Base-by-base conservation (phyloP, 441 rosid species). In the Biscutella laevigata region DNA sequence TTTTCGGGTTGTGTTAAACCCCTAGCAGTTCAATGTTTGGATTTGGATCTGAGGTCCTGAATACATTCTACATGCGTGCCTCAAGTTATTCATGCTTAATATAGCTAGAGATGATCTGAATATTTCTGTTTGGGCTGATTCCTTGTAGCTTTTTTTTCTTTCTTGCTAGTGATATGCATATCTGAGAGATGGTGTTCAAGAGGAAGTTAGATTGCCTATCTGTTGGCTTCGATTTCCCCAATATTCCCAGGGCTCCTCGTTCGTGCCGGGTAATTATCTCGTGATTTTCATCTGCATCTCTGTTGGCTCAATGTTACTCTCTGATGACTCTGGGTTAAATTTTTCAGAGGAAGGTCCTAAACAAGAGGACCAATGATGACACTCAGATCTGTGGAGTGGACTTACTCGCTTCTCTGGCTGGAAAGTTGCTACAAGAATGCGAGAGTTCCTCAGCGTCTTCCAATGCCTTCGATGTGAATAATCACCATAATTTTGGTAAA, bases 381-480 rank as follows among this genome's bases (percentile, higher is more conserved):
- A 53, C 56, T 53, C 51, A 70, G 58, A 52, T 71, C 42, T 83
- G 81, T 51, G 77, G 79, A 9, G 66, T 83, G 24, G 84, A 83
- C 59, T 68, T 83, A 62, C 77, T 80, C 15, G 90, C 90, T 50
- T 47, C n/a, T n/a, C n/a, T 83, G 40, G 90, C 86, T 44, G 81
- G 79, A 42, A 74, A 80, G 73, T 39, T 83, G 33, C 54, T 83
- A 61, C 77, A 78, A 70, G 82, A 77, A 74, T 66, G 71, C 13
- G 83, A 83, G 64, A 71, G 83, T 60, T 80, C 84, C 42, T 69
- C 82, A n/a, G 77, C 86, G 34, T 80, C 84, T 27, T 76, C 81
- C 54, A 78, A 71, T 64, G 79, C 83, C 39, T 83, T 82, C 2
- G 87, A 74, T 37, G 81, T 77, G 50, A 74, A 72, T 38, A 71